These are phyloP conservation scores for Alternaria dauci DNA, from an alignment of 2,329 filamentous ascomycete species.

Conservation along the genomic window DNA sequence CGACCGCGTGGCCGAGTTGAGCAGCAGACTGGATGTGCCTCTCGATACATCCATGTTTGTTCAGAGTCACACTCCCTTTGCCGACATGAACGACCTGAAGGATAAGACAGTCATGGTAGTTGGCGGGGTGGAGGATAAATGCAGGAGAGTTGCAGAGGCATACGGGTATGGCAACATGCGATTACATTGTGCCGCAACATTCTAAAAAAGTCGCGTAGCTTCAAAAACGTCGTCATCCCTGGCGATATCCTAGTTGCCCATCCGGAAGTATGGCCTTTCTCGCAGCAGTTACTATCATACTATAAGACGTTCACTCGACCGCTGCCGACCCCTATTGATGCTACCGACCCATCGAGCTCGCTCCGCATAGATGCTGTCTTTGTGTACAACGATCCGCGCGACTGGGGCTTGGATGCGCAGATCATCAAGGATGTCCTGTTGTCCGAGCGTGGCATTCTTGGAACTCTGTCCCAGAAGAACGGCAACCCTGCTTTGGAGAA, in stretches of 20 bases:
- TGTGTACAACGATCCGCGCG: constrained; percentile 93
- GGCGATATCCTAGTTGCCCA: constrained; percentile 81
- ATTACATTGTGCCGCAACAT: neutral
- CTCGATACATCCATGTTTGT: constrained; percentile 77
- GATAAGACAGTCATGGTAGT: constrained; percentile 61
- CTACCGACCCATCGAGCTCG: constrained; percentile 57
- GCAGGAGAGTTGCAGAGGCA: constrained; percentile 75
- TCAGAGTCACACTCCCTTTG: constrained; percentile 90
- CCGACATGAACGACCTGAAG: constrained; percentile 67
- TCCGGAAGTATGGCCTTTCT: constrained; percentile 84
- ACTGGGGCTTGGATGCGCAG: constrained; percentile 92
- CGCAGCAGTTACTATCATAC: constrained; percentile 68
- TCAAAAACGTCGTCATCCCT: constrained; percentile 79
- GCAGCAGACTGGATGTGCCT: constrained; percentile 68
- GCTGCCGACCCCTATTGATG: constrained; percentile 62
- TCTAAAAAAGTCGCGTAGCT: constrained; percentile 26
- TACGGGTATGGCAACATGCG: constrained; percentile 38
- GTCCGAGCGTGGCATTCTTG: constrained; percentile 78
- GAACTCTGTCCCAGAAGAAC: constrained; percentile 79
- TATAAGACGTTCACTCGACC: constrained; percentile 67
- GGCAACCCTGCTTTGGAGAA: constrained; percentile 70
- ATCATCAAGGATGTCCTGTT: constrained; percentile 84
- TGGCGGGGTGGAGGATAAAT: constrained; percentile 62
- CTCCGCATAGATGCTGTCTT: constrained; percentile 90
- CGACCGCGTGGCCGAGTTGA: constrained; percentile 75